Conservation (phyloP, 2,329 filamentous ascomycete species). For the Aspergillus melleus region DNA sequence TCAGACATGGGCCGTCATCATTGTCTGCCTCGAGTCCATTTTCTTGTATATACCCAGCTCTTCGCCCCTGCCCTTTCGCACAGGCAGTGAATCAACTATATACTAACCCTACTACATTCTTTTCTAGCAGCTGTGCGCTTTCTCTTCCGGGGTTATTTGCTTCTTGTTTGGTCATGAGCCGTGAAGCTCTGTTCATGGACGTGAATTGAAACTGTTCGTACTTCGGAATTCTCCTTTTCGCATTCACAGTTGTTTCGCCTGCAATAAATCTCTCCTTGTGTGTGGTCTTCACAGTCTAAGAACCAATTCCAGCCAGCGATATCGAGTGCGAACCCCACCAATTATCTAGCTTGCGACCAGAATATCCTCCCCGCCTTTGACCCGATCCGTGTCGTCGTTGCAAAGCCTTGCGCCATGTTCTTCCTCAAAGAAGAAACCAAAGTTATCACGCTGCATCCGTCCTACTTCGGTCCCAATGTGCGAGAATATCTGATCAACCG, state of each 20-base stretch:
- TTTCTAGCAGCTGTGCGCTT: constrained; percentile 1
- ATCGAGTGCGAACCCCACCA: background rate
- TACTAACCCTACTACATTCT: constrained; percentile 1
- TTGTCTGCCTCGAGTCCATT: constrained; percentile 7
- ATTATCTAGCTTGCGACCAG: background rate
- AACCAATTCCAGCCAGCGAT: background rate
- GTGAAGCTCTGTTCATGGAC: constrained; percentile 7
- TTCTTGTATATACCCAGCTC: constrained; percentile 5
- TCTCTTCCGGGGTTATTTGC: constrained; percentile 1
- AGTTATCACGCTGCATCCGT: constrained; percentile 91
- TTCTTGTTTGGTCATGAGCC: constrained; percentile 9
- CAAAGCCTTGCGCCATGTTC: constrained; percentile 67
- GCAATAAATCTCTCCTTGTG: background rate
- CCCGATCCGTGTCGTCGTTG: background rate
- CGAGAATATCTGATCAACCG: constrained; percentile 86
- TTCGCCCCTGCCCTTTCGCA: constrained; percentile 3
- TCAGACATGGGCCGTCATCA: constrained; percentile 7
- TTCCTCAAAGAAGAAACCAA: constrained; percentile 97
- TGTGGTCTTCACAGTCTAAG: background rate
- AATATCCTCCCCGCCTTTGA: background rate
- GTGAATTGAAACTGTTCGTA: constrained; percentile 3
- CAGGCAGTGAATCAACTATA: constrained; percentile 3
- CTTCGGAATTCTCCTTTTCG: background rate
- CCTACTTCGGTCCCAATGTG: constrained; percentile 94
- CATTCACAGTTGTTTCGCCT: constrained; percentile 1